Evolutionary conservation across 1,284 basidiomycete species (phyloP).

Genomic region (Trichosporon asahii): DNA sequence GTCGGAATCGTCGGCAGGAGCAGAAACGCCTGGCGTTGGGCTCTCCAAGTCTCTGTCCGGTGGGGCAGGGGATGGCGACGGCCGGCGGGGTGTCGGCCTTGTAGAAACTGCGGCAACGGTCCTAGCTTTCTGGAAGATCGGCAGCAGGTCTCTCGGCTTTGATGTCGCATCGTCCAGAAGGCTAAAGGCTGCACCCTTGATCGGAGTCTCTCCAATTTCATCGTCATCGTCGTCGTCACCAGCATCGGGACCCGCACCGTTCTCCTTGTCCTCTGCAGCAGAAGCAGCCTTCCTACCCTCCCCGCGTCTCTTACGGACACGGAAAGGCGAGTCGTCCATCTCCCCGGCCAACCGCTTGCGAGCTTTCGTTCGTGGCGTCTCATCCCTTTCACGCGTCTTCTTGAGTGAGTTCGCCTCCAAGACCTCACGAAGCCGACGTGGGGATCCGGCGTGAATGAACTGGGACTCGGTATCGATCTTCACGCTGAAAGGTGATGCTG

Average conservation of each 20-base stretch:
- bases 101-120: background rate
- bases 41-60: background rate
- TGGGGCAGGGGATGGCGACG: background rate
- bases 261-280: slow-evolving; percentile 4
- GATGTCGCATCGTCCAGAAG: slow-evolving; percentile 10
- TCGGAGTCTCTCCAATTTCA: slow-evolving; percentile 20
- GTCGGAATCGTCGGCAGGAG: background rate
- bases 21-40: background rate
- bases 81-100: background rate
- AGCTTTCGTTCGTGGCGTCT: slow-evolving; percentile 49
- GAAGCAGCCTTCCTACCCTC: background rate
- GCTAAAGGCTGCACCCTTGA: slow-evolving; percentile 18
- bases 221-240: slow-evolving; percentile 22
- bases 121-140: slow-evolving; percentile 18
- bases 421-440: slow-evolving; percentile 42
- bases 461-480: slow-evolving; percentile 28
- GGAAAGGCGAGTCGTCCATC: slow-evolving; percentile 46
- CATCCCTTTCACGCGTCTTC: slow-evolving; percentile 22
- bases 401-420: slow-evolving; percentile 38
- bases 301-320: slow-evolving; percentile 18
- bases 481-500: background rate
- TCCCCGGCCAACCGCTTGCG: slow-evolving; percentile 48
- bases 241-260: background rate
- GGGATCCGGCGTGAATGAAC: slow-evolving; percentile 43
- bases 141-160: slow-evolving; percentile 15